These are phyloP conservation scores for Cladosporium sp. DNA, from an alignment of 2,329 filamentous ascomycete species.

Conservation along the genomic window DNA sequence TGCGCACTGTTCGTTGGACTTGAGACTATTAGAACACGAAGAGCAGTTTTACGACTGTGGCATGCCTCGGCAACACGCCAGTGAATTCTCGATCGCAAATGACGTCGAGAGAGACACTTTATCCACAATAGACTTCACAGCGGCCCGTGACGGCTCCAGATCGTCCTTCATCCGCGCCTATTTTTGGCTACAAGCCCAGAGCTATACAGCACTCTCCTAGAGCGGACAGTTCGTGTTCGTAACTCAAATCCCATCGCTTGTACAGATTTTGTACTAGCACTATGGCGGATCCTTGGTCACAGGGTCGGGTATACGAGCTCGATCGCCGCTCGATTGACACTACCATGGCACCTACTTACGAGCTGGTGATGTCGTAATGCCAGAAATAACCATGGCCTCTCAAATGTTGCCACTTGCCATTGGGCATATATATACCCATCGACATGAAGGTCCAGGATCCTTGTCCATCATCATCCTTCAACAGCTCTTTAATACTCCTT, in stretches of 20 bases:
- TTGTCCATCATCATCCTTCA: no score
- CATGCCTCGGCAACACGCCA: not conserved
- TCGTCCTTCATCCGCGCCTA: not conserved
- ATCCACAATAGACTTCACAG: not conserved
- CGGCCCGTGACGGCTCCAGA: not conserved
- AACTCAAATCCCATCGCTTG: not conserved
- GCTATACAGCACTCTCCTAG: not conserved
- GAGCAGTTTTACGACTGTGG: no score
- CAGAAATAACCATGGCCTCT: no score
- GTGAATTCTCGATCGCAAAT: not conserved
- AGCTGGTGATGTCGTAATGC: no score
- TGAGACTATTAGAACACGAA: no score
- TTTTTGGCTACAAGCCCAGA: not conserved
- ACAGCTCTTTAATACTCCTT: no score
- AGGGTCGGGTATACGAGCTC: not conserved
- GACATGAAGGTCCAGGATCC: no score
- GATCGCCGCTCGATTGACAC: no score
- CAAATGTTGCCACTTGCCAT: no score
- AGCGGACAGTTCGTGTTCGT: not conserved
- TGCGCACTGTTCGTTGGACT: no score
- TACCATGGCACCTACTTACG: no score
- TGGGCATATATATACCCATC: no score
- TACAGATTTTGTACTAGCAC: not conserved
- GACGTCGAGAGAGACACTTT: not conserved
- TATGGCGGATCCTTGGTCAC: not conserved